These are phyloP conservation scores for Anaeramoeba ignava DNA, from an alignment of 78 protist genomes.

Conservation along the genomic window DNA sequence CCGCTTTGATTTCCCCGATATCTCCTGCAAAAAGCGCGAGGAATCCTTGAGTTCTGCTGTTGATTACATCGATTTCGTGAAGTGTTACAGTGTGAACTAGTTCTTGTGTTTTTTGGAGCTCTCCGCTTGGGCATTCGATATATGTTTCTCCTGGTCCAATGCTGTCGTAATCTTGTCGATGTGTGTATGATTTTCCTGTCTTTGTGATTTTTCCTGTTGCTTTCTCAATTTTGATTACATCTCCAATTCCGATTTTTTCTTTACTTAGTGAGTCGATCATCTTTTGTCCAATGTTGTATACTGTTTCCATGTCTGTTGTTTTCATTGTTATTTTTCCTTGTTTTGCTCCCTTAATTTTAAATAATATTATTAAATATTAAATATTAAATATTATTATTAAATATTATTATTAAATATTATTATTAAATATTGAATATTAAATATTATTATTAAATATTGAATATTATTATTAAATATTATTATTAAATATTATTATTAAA, in stretches of 20 bases:
- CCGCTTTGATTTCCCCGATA: conserved; percentile 82
- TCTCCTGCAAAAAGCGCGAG: conserved; percentile 74
- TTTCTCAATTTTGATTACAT: conserved; percentile 93
- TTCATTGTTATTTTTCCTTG: conserved; percentile 90
- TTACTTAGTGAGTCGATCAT: conserved; percentile 93
- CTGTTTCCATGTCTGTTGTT: conserved; percentile 99
- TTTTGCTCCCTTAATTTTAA: conserved; percentile 29
- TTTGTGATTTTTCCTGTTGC: conserved; percentile 83
- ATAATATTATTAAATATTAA: not conserved
- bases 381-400: too few relatives aligned
- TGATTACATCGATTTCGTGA: conserved; percentile 97
- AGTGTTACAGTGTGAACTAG: conserved; percentile 83
- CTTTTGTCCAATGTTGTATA: conserved; percentile 91
- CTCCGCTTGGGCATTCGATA: conserved; percentile 84
- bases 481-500: too few relatives aligned
- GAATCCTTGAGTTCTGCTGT: conserved; percentile 58
- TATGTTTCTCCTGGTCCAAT: conserved; percentile 59
- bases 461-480: too few relatives aligned
- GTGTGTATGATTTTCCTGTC: conserved; percentile 83
- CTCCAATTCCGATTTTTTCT: conserved; percentile 82
- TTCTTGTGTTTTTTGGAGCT: conserved; percentile 80
- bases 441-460: too few relatives aligned
- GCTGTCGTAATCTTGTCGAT: conserved; percentile 86
- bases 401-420: too few relatives aligned
- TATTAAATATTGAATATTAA: too few relatives aligned